Evolutionary conservation across 129 eudicot species (phyloP).

Genomic region (Lonicera japonica): DNA sequence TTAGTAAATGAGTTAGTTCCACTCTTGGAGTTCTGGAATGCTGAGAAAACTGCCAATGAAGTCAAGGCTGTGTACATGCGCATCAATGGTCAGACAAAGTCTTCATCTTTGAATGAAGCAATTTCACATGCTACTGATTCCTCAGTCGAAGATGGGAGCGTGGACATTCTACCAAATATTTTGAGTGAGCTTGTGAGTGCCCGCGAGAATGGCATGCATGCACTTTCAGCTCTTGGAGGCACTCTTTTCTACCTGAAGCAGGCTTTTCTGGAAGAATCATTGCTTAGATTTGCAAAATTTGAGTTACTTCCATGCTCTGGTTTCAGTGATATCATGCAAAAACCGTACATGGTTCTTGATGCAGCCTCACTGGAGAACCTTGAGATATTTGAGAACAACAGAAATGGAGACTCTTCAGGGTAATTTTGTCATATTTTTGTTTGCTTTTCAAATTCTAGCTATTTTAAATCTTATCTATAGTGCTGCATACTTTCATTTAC

Average conservation of each 20-base stretch:
- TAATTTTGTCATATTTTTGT: constrained; percentile 20
- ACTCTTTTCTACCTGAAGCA: constrained; percentile 77
- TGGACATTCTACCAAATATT: constrained; percentile 52
- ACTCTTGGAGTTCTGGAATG: constrained; percentile 80
- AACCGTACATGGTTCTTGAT: constrained; percentile 90
- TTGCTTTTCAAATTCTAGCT: too few species aligned
- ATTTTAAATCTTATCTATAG: too few species aligned
- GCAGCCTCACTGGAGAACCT: constrained; percentile 90
- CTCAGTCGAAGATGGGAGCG: constrained; percentile 35
- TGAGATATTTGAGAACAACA: constrained; percentile 88
- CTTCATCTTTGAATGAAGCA: constrained; percentile 26
- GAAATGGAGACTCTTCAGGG: constrained; percentile 84
- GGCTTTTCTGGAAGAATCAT: constrained; percentile 76
- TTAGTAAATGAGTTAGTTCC: constrained; percentile 85
- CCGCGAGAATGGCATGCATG: constrained; percentile 55
- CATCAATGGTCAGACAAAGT: constrained; percentile 22
- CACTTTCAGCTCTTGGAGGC: constrained; percentile 93
- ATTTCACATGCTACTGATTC: constrained; percentile 12
- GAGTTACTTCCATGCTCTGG: constrained; percentile 82
- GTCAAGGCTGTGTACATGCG: constrained; percentile 44
- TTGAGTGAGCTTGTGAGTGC: constrained; percentile 48
- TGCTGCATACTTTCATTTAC: constrained; percentile 1
- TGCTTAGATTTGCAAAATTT: constrained; percentile 80
- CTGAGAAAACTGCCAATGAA: constrained; percentile 61
- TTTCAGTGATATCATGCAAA: constrained; percentile 41